Conservation (phyloP, 176 grass and related monocot genomes). For the Aegilops sharonensis region DNA sequence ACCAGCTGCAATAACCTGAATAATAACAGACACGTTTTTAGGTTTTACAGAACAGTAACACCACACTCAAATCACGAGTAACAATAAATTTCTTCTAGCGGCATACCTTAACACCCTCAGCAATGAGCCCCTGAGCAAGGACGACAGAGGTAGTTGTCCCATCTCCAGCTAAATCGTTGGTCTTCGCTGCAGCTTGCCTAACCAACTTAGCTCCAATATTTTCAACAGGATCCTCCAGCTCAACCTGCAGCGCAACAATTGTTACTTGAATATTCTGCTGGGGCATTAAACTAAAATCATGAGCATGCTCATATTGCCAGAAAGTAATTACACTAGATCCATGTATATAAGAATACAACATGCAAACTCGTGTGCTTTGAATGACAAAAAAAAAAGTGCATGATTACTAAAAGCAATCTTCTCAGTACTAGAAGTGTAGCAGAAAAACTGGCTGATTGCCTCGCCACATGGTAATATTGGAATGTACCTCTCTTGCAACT, state of each 20-base stretch:
- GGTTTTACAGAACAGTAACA: not conserved
- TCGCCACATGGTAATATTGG: not conserved
- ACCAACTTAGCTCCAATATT: conserved; percentile 98
- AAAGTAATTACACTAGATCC: not conserved
- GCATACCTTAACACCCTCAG: conserved; percentile 90
- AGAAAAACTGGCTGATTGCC: not conserved
- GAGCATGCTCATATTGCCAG: not conserved
- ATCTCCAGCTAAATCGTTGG: conserved; percentile 92
- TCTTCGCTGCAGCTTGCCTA: conserved; percentile 95
- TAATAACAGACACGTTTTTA: conserved; percentile 5
- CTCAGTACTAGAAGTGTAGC: not conserved
- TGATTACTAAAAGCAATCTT: not conserved
- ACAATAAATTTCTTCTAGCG: not conserved
- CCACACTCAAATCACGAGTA: not conserved
- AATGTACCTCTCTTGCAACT: conserved; percentile 54
- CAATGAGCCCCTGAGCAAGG: conserved; percentile 95
- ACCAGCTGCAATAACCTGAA: conserved; percentile 91
- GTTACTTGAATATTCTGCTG: not conserved
- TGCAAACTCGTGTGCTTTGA: not conserved
- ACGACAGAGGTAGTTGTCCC: conserved; percentile 97
- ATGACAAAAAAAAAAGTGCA: not conserved
- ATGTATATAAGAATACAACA: not conserved
- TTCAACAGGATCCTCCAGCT: conserved; percentile 91
- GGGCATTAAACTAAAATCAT: not conserved
- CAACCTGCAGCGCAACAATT: conserved; percentile 56